Conservation (phyloP, 352 stramenopile genomes). For the Globisporangium mamillatum region DNA sequence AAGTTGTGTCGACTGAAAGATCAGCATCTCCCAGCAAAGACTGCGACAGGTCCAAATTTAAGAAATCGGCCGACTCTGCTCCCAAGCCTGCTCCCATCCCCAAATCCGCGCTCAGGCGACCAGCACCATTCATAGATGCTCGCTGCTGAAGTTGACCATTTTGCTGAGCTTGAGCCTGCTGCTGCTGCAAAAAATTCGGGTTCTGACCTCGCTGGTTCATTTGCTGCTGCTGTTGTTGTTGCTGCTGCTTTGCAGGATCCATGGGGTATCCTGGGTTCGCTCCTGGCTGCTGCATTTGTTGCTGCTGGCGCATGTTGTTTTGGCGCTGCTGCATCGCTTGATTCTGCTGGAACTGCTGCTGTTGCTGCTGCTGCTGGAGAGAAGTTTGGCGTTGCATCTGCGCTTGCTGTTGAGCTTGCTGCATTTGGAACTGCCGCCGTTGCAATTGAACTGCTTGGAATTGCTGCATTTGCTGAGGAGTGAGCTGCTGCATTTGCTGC, state of each 20-base stretch:
- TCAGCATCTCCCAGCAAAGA: constrained; percentile 67
- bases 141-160: constrained; percentile 40
- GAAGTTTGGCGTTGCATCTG: constrained; percentile 69
- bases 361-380: constrained; percentile 57
- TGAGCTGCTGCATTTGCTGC: constrained; percentile 78
- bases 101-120: constrained; percentile 56
- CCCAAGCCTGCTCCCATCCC: constrained; percentile 39
- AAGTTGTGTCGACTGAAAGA: constrained; percentile 42
- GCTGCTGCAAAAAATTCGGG: constrained; percentile 30
- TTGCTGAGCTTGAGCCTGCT: constrained; percentile 41
- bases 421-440: constrained; percentile 47
- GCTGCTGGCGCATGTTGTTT: constrained; percentile 49
- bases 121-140: constrained; percentile 31
- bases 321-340: constrained; percentile 49
- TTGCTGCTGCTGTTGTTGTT: constrained; percentile 50
- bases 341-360: constrained; percentile 54
- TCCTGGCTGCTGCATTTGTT: constrained; percentile 46
- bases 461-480: constrained; percentile 28
- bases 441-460: constrained; percentile 32
- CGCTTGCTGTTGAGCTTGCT: constrained; percentile 57
- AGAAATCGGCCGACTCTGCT: constrained; percentile 69
- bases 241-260: constrained; percentile 17
- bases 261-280: constrained; percentile 16
- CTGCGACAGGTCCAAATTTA: constrained; percentile 76
- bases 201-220: constrained; percentile 29